Conservation (phyloP, 345 rosid genomes). For the Eucalyptus camaldulensis region DNA sequence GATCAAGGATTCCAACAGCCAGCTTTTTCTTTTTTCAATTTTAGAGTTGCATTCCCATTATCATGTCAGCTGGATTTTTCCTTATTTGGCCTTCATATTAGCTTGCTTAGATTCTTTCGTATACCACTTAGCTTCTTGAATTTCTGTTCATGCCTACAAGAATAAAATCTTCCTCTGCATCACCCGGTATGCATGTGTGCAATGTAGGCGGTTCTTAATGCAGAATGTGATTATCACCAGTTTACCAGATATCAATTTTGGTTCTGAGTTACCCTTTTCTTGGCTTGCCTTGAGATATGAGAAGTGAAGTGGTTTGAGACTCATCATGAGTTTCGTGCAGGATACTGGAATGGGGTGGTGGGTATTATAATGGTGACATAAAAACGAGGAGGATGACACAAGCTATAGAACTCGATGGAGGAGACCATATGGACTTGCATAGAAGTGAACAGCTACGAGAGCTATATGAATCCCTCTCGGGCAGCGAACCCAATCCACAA, state of each 20-base stretch:
- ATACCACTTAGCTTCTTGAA: not conserved
- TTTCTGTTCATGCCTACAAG: not conserved
- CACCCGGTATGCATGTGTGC: not conserved
- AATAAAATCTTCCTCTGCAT: not conserved
- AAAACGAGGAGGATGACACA: slow-evolving; percentile 90
- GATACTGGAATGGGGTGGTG: slow-evolving; percentile 83
- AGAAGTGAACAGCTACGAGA: slow-evolving; percentile 88
- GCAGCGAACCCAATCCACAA: slow-evolving; percentile 43
- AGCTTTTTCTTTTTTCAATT: not conserved
- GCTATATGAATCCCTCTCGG: slow-evolving; percentile 61
- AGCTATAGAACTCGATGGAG: slow-evolving; percentile 53
- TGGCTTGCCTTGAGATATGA: not conserved
- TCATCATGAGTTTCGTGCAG: slow-evolving; percentile 11
- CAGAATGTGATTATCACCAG: not conserved
- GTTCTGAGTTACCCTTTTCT: not conserved
- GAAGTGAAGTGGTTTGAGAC: not conserved
- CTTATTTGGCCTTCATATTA: not conserved
- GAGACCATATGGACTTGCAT: slow-evolving; percentile 50
- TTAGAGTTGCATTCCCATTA: not conserved
- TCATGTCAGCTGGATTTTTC: not conserved
- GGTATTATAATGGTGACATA: slow-evolving; percentile 94
- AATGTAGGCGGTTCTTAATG: not conserved
- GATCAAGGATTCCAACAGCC: not conserved
- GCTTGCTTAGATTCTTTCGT: not conserved
- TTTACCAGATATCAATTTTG: not conserved